Base-by-base conservation (phyloP, 306 rosid species). In the Lablab purpureus region DNA sequence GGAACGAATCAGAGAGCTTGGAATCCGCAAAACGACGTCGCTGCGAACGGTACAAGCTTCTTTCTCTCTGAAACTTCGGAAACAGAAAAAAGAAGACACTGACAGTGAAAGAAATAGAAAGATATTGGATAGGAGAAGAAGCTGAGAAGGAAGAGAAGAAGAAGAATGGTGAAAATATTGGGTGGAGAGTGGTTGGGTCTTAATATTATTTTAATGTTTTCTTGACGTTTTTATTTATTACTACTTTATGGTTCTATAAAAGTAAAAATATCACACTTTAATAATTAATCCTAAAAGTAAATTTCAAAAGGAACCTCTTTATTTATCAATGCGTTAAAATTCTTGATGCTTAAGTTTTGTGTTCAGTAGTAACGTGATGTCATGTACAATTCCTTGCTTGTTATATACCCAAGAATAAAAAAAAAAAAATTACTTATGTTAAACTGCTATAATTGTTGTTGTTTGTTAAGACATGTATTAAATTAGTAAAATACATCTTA, bases 131-230 rank as follows among this genome's bases (percentile, higher is more conserved):
- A 56, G 45, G 32, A 47, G 65, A 10, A 9, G 68, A 52, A 52
- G 59, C 59, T 18, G 25, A 9, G 59, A 18, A 50, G 56, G 19
- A 68, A 77, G 45, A 25, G 25, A 18, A 41, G 54, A 25, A 67
- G 46, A 37, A 41, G 49, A 43, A 34, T n/a, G 40, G 1, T 40
- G 19, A 36, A 52, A 37, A 55, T 84, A 73, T 36, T 65, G 80
- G 88, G 87, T 89, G 88, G 87, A 76, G 96, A 76, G 96, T 91
- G 86, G 97, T 89, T 89, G 77, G 84, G 18, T 70, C 60, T 79
- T 70, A 45, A 10, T 46, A 56, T 68, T 58, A 12, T 76, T 75
- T 43, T 30, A 18, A 17, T 17, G 3, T 28, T 58, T 40, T 74
- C 0, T 17, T 0, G 58, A 41, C 9, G 10, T 36, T 32, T 36